Percentiles rank a stretch among this genome's conserved stretches.
Evolutionary conservation across 2,329 filamentous ascomycete species (phyloP).

Genomic region (Exophiala mesophila): DNA sequence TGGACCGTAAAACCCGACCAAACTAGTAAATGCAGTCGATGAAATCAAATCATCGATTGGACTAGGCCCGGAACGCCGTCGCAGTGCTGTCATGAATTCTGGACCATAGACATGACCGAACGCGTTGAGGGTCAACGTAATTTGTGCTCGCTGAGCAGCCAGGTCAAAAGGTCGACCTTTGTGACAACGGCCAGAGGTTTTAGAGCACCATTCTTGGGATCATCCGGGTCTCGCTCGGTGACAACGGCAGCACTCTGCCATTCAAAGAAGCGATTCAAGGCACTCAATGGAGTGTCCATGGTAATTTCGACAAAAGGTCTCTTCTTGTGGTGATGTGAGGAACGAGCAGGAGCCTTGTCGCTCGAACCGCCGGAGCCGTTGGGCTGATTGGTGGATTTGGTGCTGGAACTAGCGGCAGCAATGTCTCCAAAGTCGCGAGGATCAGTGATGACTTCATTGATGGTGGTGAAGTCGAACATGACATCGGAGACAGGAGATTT

Average conservation of each 20-base stretch:
- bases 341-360: not conserved
- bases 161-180: slow-evolving; percentile 91
- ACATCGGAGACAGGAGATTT: slow-evolving; percentile 73
- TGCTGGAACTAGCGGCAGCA: slow-evolving; percentile 2
- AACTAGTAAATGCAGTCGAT: too few relatives aligned
- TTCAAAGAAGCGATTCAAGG: slow-evolving; percentile 75
- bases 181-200: slow-evolving; percentile 84
- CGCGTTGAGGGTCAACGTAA: slow-evolving; percentile 12
- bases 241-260: slow-evolving; percentile 97
- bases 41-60: too few relatives aligned
- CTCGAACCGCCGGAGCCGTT: slow-evolving; percentile 26
- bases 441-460: slow-evolving; percentile 88
- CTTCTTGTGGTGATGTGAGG: slow-evolving; percentile 36
- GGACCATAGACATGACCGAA: too few relatives aligned
- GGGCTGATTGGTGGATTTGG: slow-evolving; percentile 25
- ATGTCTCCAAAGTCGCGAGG: slow-evolving; percentile 56
- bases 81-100: too few relatives aligned
- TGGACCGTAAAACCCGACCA: too few relatives aligned
- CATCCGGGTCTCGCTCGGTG: slow-evolving; percentile 59
- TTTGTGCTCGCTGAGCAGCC: slow-evolving; percentile 69
- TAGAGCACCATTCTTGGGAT: slow-evolving; percentile 45
- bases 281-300: slow-evolving; percentile 74
- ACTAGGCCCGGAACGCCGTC: too few relatives aligned
- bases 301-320: slow-evolving; percentile 92
- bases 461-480: slow-evolving; percentile 92